Evolutionary conservation across 1,284 basidiomycete species (phyloP), one percentile per base, ranked within the genome.

Genomic region (Pseudozyma tsukubaensis): DNA sequence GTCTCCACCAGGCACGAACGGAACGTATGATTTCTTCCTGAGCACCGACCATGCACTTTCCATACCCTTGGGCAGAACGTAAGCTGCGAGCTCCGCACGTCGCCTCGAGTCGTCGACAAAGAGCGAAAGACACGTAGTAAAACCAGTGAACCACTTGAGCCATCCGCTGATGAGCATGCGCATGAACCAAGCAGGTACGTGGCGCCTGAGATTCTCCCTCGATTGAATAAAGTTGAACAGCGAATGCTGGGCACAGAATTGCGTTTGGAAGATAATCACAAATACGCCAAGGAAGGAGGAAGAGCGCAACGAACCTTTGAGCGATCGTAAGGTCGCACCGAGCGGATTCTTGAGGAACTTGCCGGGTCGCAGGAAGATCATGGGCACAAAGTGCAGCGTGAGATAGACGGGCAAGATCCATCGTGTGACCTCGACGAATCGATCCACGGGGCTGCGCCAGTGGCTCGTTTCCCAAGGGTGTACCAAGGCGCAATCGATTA

Each of bases 231-330:
- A 55, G 18, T 79, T 70, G 80, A 91, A 88, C 3, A 90, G 72
- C 57, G 90, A 87, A 76, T 91, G 88, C 75, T 92, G 91, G 50
- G 89, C 86, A 85, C 95, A 98, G 84, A 92, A 92, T 54, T 89
- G 87, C 2, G 88, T 92, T 92, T 98, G 94, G 84, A 92, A 96
- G 66, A 94, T 91, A 44, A 91, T 86, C 43, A 98, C 91, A 76
- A 96, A 96, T 6, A 89, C 86, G 2, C 92, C 92, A 24, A 98
- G 86, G 88, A 98, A 99, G 0, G 94, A 90, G 1, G 92, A 93
- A 77, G 93, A 95, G 52, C 94, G 88, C 65, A 90, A 85, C 11
- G 94, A 94, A 10, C 94, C 94, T 80, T 89, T 85, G 0, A 89
- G 86, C 0, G 92, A 90, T 59, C 88, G 89, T 32, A 72, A 29